These are phyloP conservation scores for Eragrostis curvula DNA, from an alignment of 176 grass and related monocot genomes.

Conservation along the genomic window DNA sequence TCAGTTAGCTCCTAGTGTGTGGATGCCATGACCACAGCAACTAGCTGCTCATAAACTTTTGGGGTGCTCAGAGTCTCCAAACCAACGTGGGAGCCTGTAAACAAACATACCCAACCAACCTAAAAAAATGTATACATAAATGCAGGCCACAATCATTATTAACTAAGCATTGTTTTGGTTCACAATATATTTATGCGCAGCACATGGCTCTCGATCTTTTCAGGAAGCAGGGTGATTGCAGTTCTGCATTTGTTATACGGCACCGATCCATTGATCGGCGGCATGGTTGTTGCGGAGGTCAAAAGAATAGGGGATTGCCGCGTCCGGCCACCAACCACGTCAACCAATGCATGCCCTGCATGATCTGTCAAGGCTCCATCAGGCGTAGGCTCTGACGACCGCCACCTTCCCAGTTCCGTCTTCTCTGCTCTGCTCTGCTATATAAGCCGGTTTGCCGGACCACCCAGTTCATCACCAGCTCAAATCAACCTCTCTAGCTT, in stretches of 20 bases:
- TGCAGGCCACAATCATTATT: not conserved
- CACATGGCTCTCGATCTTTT: not conserved
- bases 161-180: not conserved
- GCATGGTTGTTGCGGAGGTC: not conserved
- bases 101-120: not conserved
- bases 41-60: not conserved
- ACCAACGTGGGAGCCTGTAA: constrained; percentile 33
- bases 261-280: not conserved
- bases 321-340: not conserved
- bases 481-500: no score
- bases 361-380: not conserved
- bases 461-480: no score
- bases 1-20: not conserved
- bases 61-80: not conserved
- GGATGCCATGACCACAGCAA: constrained; percentile 4
- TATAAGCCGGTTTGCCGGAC: not conserved
- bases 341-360: not conserved
- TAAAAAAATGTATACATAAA: not conserved
- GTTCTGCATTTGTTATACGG: not conserved
- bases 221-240: not conserved
- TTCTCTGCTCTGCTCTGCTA: not conserved
- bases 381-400: constrained; percentile 14
- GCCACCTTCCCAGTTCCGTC: not conserved
- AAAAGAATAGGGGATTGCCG: not conserved
- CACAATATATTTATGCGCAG: not conserved